phyloP scores from a whole-genome alignment of 2,329 filamentous ascomycete genomes.

The Lecanicillium sp. region DNA sequence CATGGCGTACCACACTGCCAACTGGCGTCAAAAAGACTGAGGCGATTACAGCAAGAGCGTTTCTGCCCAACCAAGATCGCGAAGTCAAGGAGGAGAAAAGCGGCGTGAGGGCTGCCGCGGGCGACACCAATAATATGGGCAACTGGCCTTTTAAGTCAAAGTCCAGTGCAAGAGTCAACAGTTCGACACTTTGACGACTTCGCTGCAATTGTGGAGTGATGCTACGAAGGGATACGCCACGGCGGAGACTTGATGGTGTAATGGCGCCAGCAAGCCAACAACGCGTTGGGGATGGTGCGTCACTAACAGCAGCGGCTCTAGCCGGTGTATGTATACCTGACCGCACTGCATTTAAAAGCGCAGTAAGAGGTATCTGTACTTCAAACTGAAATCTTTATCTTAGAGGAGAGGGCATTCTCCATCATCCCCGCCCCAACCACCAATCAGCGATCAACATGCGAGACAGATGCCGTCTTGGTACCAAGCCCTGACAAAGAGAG shows the following conservation, averaged over 20 bases:
- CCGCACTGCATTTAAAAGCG: neutral
- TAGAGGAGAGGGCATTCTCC: no score
- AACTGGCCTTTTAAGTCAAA: neutral
- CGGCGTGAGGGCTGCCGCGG: no score
- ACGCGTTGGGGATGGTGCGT: neutral
- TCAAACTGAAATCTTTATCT: no score
- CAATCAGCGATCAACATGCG: no score
- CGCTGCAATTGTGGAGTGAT: conserved; percentile 6
- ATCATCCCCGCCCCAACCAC: no score
- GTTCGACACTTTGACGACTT: conserved; percentile 7
- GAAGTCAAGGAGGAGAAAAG: no score
- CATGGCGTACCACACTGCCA: conserved; percentile 12
- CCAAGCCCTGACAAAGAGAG: no score
- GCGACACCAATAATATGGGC: no score
- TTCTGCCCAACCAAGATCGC: neutral
- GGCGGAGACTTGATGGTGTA: conserved; percentile 7
- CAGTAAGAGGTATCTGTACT: neutral
- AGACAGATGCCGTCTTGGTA: no score
- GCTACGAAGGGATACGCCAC: neutral
- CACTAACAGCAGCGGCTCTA: neutral
- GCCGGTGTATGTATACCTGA: neutral
- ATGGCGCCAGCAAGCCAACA: conserved; percentile 4
- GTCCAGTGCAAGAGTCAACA: neutral
- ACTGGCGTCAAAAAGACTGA: neutral
- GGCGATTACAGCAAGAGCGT: neutral